phyloP scores from a whole-genome alignment of 2,329 filamentous ascomycete genomes.

The Geosmithia morbida region DNA sequence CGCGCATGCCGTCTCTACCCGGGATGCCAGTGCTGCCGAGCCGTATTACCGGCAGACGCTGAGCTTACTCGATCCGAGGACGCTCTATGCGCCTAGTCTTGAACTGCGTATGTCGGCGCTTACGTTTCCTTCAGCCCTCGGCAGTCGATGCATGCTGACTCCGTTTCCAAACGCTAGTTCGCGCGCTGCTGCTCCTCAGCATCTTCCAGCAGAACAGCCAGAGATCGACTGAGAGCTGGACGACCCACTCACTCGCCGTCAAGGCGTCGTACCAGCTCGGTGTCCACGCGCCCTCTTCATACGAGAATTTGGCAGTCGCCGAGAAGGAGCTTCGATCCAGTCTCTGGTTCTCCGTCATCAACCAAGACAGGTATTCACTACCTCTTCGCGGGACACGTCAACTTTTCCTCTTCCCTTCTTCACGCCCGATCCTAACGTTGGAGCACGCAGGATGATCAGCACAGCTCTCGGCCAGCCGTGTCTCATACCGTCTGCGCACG shows the following conservation, averaged over 20 bases:
- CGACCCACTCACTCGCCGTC: conserved; percentile 14
- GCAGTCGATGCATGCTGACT: background rate
- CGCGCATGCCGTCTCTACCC: conserved; percentile 11
- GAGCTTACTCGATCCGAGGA: conserved; percentile 10
- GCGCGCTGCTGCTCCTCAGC: conserved; percentile 14
- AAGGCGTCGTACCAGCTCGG: conserved; percentile 17
- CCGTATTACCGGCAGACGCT: conserved; percentile 12
- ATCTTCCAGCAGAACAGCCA: conserved; percentile 19
- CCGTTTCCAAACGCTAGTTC: conserved; percentile 8
- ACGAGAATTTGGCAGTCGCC: conserved; percentile 7
- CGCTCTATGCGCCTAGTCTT: conserved; percentile 8
- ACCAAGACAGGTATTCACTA: conserved; percentile 9
- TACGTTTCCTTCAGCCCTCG: too few relatives aligned
- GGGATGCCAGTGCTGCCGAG: conserved; percentile 8
- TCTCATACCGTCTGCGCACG: conserved; percentile 5
- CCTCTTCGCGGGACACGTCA: too few relatives aligned
- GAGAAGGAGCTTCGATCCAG: conserved; percentile 12
- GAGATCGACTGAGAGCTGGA: conserved; percentile 15
- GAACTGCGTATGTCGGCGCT: conserved; percentile 5
- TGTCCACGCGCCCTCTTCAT: conserved; percentile 14
- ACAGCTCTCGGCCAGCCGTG: conserved; percentile 5
- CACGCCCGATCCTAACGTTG: too few relatives aligned
- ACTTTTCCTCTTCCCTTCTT: too few relatives aligned
- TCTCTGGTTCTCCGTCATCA: conserved; percentile 16
- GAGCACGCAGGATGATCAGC: conserved; percentile 7